Base-by-base conservation (phyloP, 176 grass and related monocot species). In the Triticum aestivum region DNA sequence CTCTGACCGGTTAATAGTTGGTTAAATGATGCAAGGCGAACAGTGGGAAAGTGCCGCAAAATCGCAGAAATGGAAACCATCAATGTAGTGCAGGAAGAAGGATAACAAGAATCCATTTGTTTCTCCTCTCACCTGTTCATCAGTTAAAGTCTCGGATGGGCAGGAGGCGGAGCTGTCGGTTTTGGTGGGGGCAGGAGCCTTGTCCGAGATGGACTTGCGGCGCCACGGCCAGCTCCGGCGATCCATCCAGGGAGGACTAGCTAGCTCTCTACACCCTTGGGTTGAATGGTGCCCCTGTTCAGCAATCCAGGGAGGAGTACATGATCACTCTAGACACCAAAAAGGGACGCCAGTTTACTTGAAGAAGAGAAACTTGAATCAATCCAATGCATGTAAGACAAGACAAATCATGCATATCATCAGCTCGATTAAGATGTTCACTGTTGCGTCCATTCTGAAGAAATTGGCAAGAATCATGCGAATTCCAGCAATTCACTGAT, bases 191-290 rank as follows among this genome's bases (percentile, higher is more conserved):
- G 85, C 89, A 58, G 45, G 65, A 65, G 69, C 84, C 86, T 92
- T 97, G 37, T 97, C 92, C 32, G 94, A 76, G 73, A 76, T 83
- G 24, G 91, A 87, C 81, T 83, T 94, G 69, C 92, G 86, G 77
- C 92, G 88, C 94, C 94, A 97, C 76, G 91, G 88, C 94, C 94
- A 97, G 56, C 89, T 97, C 78, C 89, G 92, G 78, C 94, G 92
- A 61, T 97, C 94, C 94, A 97, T 97, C 75, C 29, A 27, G 26
- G 9, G 39, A 75, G 69, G 32, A 32, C 7, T 80, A 9, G 8
- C 11, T 45, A 11, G 11, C 45, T 47, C 58, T 33, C 59, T 79
- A 82, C 58, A 51, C 78, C 47, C 64, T 78, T 38, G 61, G 54
- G 44, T 81, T 72, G 84, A 90, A 88, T 82, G 79, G 5, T 9